Evolutionary conservation across 2,329 filamentous ascomycete species (phyloP).

Genomic region (Tolypocladium tropicale): DNA sequence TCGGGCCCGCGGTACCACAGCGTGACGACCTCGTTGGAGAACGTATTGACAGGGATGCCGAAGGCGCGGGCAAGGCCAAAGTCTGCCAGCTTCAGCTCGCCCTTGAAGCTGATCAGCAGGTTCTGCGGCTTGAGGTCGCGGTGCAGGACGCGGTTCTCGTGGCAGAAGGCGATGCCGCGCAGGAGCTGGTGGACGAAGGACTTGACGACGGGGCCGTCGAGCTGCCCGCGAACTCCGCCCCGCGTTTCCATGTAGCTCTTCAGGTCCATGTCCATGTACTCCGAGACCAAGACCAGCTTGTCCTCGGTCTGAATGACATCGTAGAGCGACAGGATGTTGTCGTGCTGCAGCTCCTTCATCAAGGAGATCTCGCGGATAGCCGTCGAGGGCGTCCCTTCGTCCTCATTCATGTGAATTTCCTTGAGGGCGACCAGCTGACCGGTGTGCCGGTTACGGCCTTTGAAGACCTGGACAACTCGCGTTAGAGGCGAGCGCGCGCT

Average conservation of each 20-base stretch:
- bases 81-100: constrained; percentile 83
- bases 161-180: constrained; percentile 92
- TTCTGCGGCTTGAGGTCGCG: constrained; percentile 96
- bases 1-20: constrained; percentile 97
- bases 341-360: constrained; percentile 99
- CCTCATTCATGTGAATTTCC: constrained; percentile 96
- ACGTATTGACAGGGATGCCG: constrained; percentile 94
- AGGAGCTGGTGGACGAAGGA: constrained; percentile 98
- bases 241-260: constrained; percentile 98
- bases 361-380: constrained; percentile 97
- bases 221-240: constrained; percentile 68
- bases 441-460: constrained; percentile 93
- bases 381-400: constrained; percentile 94
- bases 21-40: constrained; percentile 95
- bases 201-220: constrained; percentile 88
- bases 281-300: constrained; percentile 98
- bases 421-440: constrained; percentile 95
- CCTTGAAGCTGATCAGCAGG: constrained; percentile 85
- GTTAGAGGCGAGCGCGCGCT: background rate
- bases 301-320: constrained; percentile 99
- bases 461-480: constrained; percentile 64
- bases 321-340: constrained; percentile 94
- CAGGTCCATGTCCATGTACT: constrained; percentile 96
- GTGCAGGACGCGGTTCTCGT: constrained; percentile 92
- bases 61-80: constrained; percentile 92